Evolutionary conservation across 129 eudicot species (phyloP).

Genomic region (Lonicera japonica): DNA sequence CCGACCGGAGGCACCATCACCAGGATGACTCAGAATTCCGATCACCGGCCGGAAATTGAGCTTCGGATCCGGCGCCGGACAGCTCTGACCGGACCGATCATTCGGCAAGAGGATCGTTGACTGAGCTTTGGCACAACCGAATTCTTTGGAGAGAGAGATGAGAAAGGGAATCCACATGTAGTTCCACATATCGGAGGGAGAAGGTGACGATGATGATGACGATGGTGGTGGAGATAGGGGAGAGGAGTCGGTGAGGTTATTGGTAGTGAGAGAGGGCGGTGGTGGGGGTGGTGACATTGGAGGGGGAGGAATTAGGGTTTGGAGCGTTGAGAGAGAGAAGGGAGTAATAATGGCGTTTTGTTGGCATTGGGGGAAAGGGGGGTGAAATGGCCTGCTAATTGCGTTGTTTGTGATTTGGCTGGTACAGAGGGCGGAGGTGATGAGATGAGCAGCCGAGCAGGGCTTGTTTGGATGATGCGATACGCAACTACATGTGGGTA

Average conservation of each 20-base stretch:
- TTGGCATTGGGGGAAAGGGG: conserved; percentile 12
- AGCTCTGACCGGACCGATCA: conserved; percentile 15
- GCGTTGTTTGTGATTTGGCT: neutral
- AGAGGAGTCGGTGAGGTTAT: conserved; percentile 6
- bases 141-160: conserved; percentile 22
- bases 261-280: conserved; percentile 10
- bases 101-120: conserved; percentile 37
- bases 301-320: neutral
- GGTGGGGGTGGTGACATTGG: conserved; percentile 13
- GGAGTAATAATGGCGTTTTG: conserved; percentile 5
- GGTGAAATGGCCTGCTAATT: neutral
- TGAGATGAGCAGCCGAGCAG: neutral
- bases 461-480: neutral
- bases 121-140: conserved; percentile 24
- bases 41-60: conserved; percentile 80
- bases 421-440: neutral
- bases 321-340: neutral
- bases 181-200: conserved; percentile 26
- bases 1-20: conserved; percentile 89
- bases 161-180: conserved; percentile 37
- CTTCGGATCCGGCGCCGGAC: conserved; percentile 58
- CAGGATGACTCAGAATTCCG: conserved; percentile 84
- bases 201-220: conserved; percentile 10
- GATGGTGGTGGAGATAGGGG: conserved; percentile 3
- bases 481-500: neutral